phyloP scores from a whole-genome alignment of 106 monocot species.

The Chionographis japonica region DNA sequence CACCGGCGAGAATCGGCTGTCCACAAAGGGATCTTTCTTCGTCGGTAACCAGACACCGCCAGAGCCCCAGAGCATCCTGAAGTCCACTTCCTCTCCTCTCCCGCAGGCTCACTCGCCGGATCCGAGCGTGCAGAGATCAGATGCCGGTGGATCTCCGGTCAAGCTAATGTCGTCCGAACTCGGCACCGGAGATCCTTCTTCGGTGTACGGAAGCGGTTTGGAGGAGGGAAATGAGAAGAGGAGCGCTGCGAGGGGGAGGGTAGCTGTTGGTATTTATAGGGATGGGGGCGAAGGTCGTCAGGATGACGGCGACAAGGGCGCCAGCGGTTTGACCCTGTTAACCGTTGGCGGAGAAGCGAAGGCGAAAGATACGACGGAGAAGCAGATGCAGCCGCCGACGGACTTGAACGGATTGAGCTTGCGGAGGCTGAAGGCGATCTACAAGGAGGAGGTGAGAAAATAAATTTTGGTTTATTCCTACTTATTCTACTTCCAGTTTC shows the following conservation, averaged over 20 bases:
- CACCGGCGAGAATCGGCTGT: no score
- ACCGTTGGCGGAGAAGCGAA: neutral
- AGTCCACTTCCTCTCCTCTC: neutral
- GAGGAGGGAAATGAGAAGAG: neutral
- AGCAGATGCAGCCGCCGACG: neutral
- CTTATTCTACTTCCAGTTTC: no score
- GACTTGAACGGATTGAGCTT: neutral
- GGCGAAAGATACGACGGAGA: neutral
- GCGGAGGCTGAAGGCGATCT: constrained; percentile 6
- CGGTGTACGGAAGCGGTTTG: neutral
- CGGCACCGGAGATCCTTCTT: neutral
- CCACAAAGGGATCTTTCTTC: no score
- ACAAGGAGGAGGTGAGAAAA: neutral
- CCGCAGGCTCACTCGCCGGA: neutral
- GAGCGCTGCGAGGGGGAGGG: neutral
- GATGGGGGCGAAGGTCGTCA: no score
- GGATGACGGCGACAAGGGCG: neutral
- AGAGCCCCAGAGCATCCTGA: neutral
- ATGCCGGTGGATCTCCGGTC: neutral
- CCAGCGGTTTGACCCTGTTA: no score
- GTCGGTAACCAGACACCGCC: neutral
- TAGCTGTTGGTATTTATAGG: neutral
- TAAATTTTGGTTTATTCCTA: no score
- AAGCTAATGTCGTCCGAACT: neutral
- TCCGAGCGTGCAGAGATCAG: neutral